phyloP scores from a whole-genome alignment of 2,329 filamentous ascomycete genomes.

The Fusarium dlaminii region DNA sequence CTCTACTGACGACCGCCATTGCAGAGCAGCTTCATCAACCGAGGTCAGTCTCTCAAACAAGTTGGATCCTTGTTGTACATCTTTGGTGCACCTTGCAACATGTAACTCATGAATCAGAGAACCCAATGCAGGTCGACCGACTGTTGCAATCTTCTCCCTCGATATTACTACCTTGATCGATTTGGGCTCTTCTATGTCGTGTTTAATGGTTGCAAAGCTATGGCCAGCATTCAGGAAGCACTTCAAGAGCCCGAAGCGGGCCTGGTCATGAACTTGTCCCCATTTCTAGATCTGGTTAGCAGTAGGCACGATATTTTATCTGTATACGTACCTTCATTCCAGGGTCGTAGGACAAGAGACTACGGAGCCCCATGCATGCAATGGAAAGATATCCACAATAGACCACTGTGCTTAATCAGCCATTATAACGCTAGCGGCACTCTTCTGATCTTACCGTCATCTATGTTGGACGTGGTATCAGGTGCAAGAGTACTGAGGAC shows the following conservation, averaged over 20 bases:
- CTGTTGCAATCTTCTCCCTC: neutral
- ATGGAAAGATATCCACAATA: too few relatives aligned
- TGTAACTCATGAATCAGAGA: neutral
- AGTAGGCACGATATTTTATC: too few relatives aligned
- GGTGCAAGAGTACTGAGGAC: too few relatives aligned
- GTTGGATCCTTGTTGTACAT: neutral
- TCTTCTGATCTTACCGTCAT: too few relatives aligned
- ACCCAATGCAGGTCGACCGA: neutral
- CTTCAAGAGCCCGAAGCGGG: neutral
- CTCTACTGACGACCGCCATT: neutral
- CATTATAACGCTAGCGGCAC: too few relatives aligned
- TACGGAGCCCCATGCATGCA: too few relatives aligned
- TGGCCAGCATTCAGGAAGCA: neutral
- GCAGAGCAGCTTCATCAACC: neutral
- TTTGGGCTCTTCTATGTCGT: neutral
- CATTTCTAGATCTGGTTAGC: neutral
- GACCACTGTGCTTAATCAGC: too few relatives aligned
- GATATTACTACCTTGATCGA: too few relatives aligned
- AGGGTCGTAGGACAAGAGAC: too few relatives aligned
- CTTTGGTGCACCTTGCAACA: neutral
- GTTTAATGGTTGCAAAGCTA: neutral
- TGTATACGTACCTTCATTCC: too few relatives aligned
- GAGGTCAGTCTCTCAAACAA: neutral
- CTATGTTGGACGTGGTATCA: too few relatives aligned
- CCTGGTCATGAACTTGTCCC: too few relatives aligned